These are phyloP conservation scores for Tylopilus orsonianus DNA, from an alignment of 1,284 basidiomycete species.

Conservation along the genomic window DNA sequence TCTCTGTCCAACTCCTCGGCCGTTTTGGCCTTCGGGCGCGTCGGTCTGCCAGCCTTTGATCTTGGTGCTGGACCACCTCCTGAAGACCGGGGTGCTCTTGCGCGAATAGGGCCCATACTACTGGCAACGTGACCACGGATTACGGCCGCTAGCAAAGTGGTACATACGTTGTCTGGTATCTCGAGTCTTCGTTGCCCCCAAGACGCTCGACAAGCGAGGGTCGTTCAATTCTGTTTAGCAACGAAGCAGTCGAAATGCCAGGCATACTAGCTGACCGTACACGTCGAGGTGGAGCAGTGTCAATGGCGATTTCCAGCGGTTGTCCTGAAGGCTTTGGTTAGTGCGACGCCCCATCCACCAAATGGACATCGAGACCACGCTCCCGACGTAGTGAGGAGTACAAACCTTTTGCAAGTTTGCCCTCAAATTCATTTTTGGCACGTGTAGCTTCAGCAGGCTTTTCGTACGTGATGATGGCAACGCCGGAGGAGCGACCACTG, in stretches of 20 bases:
- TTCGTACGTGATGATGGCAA: constrained; percentile 82
- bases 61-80: constrained; percentile 11
- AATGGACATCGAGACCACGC: neutral
- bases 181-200: constrained; percentile 14
- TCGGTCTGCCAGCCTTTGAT: constrained; percentile 20
- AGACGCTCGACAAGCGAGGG: constrained; percentile 34
- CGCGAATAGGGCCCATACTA: constrained; percentile 27
- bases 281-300: constrained; percentile 46
- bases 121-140: constrained; percentile 5
- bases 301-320: constrained; percentile 75
- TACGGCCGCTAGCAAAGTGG: neutral
- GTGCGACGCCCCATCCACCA: neutral
- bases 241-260: constrained; percentile 29
- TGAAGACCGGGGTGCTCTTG: constrained; percentile 17
- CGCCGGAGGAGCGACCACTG: constrained; percentile 89
- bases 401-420: constrained; percentile 87
- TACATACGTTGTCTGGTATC: constrained; percentile 16
- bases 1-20: constrained; percentile 88
- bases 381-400: constrained; percentile 1
- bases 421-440: constrained; percentile 87
- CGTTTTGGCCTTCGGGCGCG: constrained; percentile 55
- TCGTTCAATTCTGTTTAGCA: constrained; percentile 36
- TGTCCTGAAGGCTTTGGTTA: constrained; percentile 53
- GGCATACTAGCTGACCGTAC: constrained; percentile 32
- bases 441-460: constrained; percentile 75